phyloP scores from a whole-genome alignment of 768 basidiomycete species.

The Hemileccinum impolitum region DNA sequence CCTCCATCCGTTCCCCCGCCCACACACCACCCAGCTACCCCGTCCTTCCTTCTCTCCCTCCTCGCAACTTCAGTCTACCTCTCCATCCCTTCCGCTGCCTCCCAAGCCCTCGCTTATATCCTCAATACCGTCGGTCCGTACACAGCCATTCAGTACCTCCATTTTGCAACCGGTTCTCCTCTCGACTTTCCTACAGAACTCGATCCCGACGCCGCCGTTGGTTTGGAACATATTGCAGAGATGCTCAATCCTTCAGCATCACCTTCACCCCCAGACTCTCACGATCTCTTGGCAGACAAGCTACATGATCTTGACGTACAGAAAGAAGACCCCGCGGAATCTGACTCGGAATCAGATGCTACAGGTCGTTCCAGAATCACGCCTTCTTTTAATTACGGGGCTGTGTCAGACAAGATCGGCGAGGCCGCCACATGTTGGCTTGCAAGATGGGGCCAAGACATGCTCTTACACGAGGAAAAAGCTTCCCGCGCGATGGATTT shows the following conservation, averaged over 20 bases:
- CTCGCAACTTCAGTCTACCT: slow-evolving; percentile 87
- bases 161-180: slow-evolving; percentile 75
- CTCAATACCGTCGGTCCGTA: slow-evolving; percentile 74
- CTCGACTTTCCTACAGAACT: slow-evolving; percentile 41
- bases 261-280: slow-evolving; percentile 11
- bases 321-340: slow-evolving; percentile 37
- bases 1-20: slow-evolving; percentile 35
- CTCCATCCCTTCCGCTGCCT: slow-evolving; percentile 71
- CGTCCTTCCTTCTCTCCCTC: slow-evolving; percentile 79
- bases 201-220: slow-evolving; percentile 62
- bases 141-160: slow-evolving; percentile 73
- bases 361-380: slow-evolving; percentile 15
- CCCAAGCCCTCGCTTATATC: slow-evolving; percentile 70
- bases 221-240: slow-evolving; percentile 65
- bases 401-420: slow-evolving; percentile 87
- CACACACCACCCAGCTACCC: slow-evolving; percentile 70
- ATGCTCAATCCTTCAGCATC: slow-evolving; percentile 37
- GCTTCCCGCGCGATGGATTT: slow-evolving; percentile 13
- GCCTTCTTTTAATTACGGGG: slow-evolving; percentile 72
- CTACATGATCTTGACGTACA: slow-evolving; percentile 31
- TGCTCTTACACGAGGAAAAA: slow-evolving; percentile 63
- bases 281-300: slow-evolving; percentile 29
- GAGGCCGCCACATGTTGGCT: slow-evolving; percentile 89
- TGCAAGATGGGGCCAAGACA: slow-evolving; percentile 77
- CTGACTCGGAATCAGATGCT: slow-evolving; percentile 28